Evolutionary conservation across 1,284 basidiomycete species (phyloP), one percentile per base, ranked within the genome.

Genomic region (Ganoderma sp.): DNA sequence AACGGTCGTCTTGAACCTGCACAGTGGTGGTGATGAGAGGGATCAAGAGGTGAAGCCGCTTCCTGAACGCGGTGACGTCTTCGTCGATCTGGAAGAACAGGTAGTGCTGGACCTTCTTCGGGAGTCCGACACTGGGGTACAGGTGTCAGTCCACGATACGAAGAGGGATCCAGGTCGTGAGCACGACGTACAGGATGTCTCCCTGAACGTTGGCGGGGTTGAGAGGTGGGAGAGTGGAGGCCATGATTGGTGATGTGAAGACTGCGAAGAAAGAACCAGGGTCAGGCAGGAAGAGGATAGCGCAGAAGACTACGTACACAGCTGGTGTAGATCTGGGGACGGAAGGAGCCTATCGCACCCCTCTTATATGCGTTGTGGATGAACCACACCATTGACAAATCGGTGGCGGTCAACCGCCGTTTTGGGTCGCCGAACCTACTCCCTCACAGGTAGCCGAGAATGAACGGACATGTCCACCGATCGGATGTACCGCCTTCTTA

Each of bases 121-220:
- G 81, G 7, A 84, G 76, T n/a, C 82, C 83, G 52, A 74, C 76
- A 69, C 82, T 83, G 65, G 52, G 14, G 17, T 17, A 50, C 0
- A 6, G 19, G 1, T 1, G 34, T 66, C 50, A 73, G 63, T 7
- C 17, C 25, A 43, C 48, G 54, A 48, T 15, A 39, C 50, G 64
- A 60, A 58, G 9, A 17, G 61, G 7, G 39, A 32, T 63, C 6
- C 14, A 14, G 48, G 61, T 59, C 7, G 43, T 7, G 17, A 15
- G 25, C 25, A 28, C 19, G 8, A 67, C 82, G 64, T 71, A 84
- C 84, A 85, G 74, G 65, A 85, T 83, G 69, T 85, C 84, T 43
- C 84, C 84, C 74, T 85, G 84, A 71, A 85, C 81, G 71, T 85
- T 83, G 64, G 76, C 75, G 52, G 82, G 79, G 69, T 85, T 71